A percentile compares a stretch with the other conserved stretches of the same genome.
Evolutionary conservation across 2,329 filamentous ascomycete species (phyloP).

Genomic region (Phoma sp.): DNA sequence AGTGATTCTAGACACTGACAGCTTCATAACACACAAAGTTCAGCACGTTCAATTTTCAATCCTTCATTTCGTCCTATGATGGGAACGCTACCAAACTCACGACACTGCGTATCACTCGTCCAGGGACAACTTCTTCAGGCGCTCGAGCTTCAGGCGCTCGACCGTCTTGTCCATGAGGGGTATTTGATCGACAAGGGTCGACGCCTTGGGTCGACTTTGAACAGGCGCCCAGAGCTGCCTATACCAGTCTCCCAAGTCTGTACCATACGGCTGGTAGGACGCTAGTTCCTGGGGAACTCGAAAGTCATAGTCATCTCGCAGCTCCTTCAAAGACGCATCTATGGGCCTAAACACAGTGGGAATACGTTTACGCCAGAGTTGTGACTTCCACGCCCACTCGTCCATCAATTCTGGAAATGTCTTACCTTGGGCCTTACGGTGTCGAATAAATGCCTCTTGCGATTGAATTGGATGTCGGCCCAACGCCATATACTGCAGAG

Average conservation of each 20-base stretch:
- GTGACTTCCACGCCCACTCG: constrained; percentile 2
- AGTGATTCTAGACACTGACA: neutral
- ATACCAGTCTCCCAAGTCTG: constrained; percentile 23
- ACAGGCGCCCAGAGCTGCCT: constrained; percentile 4
- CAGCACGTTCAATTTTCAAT: too few species aligned
- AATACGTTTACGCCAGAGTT: neutral
- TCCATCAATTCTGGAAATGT: neutral
- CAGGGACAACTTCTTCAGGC: neutral
- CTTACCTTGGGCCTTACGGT: neutral
- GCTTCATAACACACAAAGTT: neutral
- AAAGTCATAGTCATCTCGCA: constrained; percentile 1
- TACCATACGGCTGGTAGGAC: constrained; percentile 17
- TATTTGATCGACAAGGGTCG: neutral
- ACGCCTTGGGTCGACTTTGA: neutral
- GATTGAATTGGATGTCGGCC: constrained; percentile 17
- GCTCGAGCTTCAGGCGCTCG: neutral
- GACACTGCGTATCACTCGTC: neutral
- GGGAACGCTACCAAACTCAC: too few species aligned
- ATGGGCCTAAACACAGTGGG: neutral
- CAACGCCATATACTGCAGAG: constrained; percentile 28
- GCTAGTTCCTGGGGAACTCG: neutral
- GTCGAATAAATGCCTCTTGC: constrained; percentile 9
- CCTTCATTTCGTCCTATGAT: too few species aligned
- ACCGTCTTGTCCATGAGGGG: constrained; percentile 1
- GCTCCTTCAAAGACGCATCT: neutral